A percentile compares a stretch with the other conserved stretches of the same genome.
Conservation (phyloP, 2,329 filamentous ascomycete genomes). For the Davidsoniella neocaledoniae region DNA sequence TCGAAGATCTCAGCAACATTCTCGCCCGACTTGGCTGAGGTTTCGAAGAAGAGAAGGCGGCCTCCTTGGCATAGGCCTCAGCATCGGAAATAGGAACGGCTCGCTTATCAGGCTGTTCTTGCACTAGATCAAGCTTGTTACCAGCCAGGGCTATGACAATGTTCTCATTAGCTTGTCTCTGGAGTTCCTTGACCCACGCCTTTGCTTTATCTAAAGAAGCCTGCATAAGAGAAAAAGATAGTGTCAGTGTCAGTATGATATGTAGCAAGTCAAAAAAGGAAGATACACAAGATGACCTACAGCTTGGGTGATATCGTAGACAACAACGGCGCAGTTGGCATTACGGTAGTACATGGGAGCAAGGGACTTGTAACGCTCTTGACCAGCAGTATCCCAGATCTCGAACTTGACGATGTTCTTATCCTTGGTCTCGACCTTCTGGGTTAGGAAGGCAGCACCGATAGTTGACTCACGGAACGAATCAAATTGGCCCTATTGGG, state of each 20-base stretch:
- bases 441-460: slow-evolving; percentile 94
- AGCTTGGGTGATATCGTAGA: slow-evolving; percentile 98
- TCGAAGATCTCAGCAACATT: slow-evolving; percentile 95
- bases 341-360: slow-evolving; percentile 99
- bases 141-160: slow-evolving; percentile 97
- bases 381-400: slow-evolving; percentile 97
- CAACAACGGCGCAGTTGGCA: slow-evolving; percentile 96
- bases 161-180: slow-evolving; percentile 97
- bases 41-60: slow-evolving; percentile 94
- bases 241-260: background rate
- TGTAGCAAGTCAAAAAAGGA: background rate
- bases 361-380: slow-evolving; percentile 97
- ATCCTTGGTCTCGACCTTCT: slow-evolving; percentile 96
- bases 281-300: slow-evolving; percentile 36
- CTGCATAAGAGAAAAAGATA: slow-evolving; percentile 28
- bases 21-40: slow-evolving; percentile 90
- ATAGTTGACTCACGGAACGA: slow-evolving; percentile 93
- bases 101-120: slow-evolving; percentile 87
- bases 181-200: slow-evolving; percentile 96
- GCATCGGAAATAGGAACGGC: slow-evolving; percentile 79
- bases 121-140: slow-evolving; percentile 94
- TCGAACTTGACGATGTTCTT: slow-evolving; percentile 99
- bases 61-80: slow-evolving; percentile 86
- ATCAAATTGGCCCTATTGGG: slow-evolving; percentile 85
- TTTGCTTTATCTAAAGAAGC: slow-evolving; percentile 97